Evolutionary conservation across 75 land plant species (phyloP), one percentile per base, ranked within the genome.

Genomic region (Selaginella moellendorffii): DNA sequence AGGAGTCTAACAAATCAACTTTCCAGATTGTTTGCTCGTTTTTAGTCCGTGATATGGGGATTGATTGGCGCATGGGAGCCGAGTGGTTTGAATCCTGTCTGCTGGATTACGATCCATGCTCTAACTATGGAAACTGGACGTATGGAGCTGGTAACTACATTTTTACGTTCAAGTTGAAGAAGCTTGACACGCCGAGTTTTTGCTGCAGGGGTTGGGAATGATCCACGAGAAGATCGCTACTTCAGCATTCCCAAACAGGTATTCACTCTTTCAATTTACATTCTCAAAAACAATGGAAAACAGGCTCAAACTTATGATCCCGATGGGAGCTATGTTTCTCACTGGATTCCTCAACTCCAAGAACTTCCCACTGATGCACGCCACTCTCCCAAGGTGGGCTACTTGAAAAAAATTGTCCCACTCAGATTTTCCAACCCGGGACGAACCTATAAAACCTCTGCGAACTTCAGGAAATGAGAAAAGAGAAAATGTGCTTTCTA

Each of bases 61-160:
- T 95, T 18, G 99, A 95, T 65, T 95, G 99, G 99, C 77, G 99
- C 36, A 86, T 90, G 88, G 99, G 99, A n/a, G 99, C 99, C 27
- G 99, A 95, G 67, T 95, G 99, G 99, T 95, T 95, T 78, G 99
- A 95, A 69, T 77, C 93, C 12, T 90, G 88, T 62, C 81, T 95
- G 2, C 66, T 95, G 51, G 99, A 95, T 69, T 90, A 90, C 69
- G 99, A 95, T 63, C 99, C 99, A 2, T 90, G 91, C 70, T 95
- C 99, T 30, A 95, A 95, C 54, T 95, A 95, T 75, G 99, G 99
- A 24, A 95, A 95, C 67, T 95, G 99, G 99, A 95, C 91, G 2
- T 95, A 90, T 71, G 99, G 99, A 56, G 99, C 99, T 71, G 99
- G 99, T 87, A 27, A 63, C 46, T 36, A 36, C 14, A 36, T 36